Conservation (phyloP, 345 rosid species). For the Pugionium dolabratum region DNA sequence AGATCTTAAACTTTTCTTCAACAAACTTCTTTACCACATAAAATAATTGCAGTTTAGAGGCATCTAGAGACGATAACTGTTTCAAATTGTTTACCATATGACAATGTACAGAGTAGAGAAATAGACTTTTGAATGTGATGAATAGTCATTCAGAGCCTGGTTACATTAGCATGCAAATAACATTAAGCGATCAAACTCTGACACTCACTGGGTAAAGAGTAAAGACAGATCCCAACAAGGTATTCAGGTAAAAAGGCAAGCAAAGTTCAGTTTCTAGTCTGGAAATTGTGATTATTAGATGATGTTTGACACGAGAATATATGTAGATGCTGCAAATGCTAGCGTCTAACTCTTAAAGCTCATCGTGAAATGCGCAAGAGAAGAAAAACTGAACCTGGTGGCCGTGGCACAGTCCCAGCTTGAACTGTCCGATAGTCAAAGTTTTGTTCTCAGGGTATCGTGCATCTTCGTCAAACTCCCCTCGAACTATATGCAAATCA, state of each 20-base stretch:
- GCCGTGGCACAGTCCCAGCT: slow-evolving; percentile 91
- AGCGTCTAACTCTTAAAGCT: background rate
- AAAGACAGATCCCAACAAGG: no score
- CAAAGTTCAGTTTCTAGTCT: background rate
- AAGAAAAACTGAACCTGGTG: slow-evolving; percentile 68
- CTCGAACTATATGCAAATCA: slow-evolving; percentile 79
- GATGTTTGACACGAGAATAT: no score
- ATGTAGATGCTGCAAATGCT: slow-evolving; percentile 8
- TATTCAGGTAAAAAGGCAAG: background rate
- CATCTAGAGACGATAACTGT: background rate
- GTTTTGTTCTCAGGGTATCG: slow-evolving; percentile 84
- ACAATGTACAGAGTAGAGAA: background rate
- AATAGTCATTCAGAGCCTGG: background rate
- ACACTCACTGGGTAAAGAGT: no score
- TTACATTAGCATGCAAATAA: background rate
- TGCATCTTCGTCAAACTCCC: slow-evolving; percentile 86
- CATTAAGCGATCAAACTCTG: background rate
- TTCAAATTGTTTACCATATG: background rate
- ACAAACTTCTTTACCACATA: background rate
- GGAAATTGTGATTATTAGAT: background rate
- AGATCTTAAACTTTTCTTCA: slow-evolving; percentile 3
- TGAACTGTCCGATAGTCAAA: slow-evolving; percentile 90
- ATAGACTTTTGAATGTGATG: background rate
- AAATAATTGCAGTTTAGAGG: no score
- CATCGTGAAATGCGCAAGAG: background rate